Base-by-base conservation (phyloP, 2,329 filamentous ascomycete genomes). In the Orbilia javanica region DNA sequence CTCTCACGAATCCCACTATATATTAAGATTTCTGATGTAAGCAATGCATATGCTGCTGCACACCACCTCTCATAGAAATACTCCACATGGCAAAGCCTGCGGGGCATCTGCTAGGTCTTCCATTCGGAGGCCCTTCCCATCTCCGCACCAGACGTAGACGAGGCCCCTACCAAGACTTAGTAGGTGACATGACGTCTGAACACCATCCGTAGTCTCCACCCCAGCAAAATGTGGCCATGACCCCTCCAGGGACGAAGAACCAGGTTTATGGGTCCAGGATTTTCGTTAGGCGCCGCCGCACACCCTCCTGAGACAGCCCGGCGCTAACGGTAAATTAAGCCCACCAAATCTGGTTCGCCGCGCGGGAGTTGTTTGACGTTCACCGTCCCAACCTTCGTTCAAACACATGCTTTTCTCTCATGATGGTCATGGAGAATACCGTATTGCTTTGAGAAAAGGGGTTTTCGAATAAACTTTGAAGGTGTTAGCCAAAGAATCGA, bases 351-450 rank as follows among this genome's bases (percentile, higher is more conserved):
- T 72, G 67, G 67, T 44, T 48, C 67, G 44, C 74, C 74, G 74
- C 74, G 74, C 74, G 67, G 62, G 67, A 78, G 46, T 67, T 72
- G 74, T 78, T 78, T 78, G 74, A 78, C 74, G 74, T 72, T 74
- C 53, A 53, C 70, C 8, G 62, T 44, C 64, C 64, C 57, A 72
- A 65, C 74, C 42, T 72, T 53, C 36, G 52, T 63, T 63, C 60
- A 78, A 78, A 78, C 73, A 69, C 64, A 69, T 66, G 29, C 44
- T 18, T 44, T 62, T 27, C 55, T 27, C 36, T 27, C 57, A 50
- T 13, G 34, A 22, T 44, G 34, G 22, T 44, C 22, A 39, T 50
- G 52, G 20, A 27, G 44, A 39, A 25, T 66, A 29, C 25, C 25
- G 25, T 20, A 36, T 48, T 48, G 39, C 60, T 34, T 64, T 34